A percentile compares a stretch with the other conserved stretches of the same genome.
phyloP scores from a whole-genome alignment of 108 stramenopile genomes.

The Pseudonitzschia multistriata region DNA sequence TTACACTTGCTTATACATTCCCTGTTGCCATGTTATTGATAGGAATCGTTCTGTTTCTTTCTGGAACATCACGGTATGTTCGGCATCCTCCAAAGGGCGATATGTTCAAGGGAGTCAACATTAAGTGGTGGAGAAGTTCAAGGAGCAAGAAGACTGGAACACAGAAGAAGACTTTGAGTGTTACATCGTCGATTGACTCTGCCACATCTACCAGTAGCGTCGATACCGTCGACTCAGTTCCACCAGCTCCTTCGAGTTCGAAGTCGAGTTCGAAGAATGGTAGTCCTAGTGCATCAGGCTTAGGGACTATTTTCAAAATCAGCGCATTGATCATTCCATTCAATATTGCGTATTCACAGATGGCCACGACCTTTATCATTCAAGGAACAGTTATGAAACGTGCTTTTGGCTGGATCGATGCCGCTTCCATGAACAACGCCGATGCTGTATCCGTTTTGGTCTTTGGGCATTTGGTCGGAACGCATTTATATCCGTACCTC shows the following conservation, averaged over 20 bases:
- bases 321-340: conserved; percentile 70
- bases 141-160: not conserved
- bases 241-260: not conserved
- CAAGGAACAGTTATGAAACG: conserved; percentile 82
- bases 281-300: conserved; percentile 14
- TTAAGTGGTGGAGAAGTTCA: conserved; percentile 7
- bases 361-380: conserved; percentile 84
- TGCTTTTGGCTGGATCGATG: conserved; percentile 76
- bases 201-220: not conserved
- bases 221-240: conserved; percentile 4
- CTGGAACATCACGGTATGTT: conserved; percentile 67
- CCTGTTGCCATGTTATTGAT: conserved; percentile 65
- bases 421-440: conserved; percentile 81
- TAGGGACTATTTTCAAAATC: conserved; percentile 54
- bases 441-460: conserved; percentile 75
- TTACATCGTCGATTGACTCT: conserved; percentile 3
- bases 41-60: conserved; percentile 60
- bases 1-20: conserved; percentile 76
- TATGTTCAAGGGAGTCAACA: conserved; percentile 14
- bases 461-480: conserved; percentile 70
- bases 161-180: not conserved
- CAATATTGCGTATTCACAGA: conserved; percentile 85
- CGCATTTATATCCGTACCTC: conserved; percentile 63
- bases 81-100: conserved; percentile 29
- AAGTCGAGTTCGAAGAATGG: not conserved